phyloP scores from a whole-genome alignment of 2,329 filamentous ascomycete species.

The Salinomyces thailandicus region DNA sequence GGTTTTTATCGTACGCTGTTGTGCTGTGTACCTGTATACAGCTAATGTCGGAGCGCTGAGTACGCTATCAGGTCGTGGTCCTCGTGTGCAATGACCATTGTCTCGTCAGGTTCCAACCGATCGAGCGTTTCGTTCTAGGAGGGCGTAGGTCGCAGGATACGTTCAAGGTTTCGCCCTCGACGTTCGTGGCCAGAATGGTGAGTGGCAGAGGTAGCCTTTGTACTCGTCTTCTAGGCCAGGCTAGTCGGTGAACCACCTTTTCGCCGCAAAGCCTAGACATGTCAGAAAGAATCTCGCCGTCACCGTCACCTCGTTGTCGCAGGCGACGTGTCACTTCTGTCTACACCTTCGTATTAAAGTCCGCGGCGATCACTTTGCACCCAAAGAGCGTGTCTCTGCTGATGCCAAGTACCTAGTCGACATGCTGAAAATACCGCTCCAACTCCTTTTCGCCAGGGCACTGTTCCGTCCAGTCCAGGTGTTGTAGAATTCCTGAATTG shows the following conservation, averaged over 20 bases:
- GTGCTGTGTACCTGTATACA: too few relatives aligned
- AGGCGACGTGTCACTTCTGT: conserved; percentile 42
- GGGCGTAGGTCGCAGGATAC: too few relatives aligned
- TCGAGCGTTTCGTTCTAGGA: too few relatives aligned
- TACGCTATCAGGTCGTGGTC: too few relatives aligned
- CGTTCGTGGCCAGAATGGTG: conserved; percentile 34
- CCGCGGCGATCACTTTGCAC: conserved; percentile 43
- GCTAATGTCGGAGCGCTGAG: too few relatives aligned
- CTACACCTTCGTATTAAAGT: conserved; percentile 36
- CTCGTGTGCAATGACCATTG: too few relatives aligned
- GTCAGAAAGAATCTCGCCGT: conserved; percentile 28
- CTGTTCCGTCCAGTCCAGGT: conserved; percentile 12
- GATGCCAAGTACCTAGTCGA: conserved; percentile 46
- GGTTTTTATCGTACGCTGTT: too few relatives aligned
- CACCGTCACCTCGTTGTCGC: conserved; percentile 14
- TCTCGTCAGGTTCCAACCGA: too few relatives aligned
- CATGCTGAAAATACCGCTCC: conserved; percentile 46
- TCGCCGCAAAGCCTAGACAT: conserved; percentile 30
- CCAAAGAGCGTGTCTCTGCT: conserved; percentile 49
- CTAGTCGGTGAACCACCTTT: conserved; percentile 30
- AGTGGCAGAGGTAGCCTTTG: conserved; percentile 31
- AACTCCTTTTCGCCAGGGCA: conserved; percentile 10
- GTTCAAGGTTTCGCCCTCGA: too few relatives aligned
- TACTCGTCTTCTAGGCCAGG: conserved; percentile 26
- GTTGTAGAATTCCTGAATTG: conserved; percentile 12